Base-by-base conservation (phyloP, 345 rosid genomes). In the Brassica carinata region DNA sequence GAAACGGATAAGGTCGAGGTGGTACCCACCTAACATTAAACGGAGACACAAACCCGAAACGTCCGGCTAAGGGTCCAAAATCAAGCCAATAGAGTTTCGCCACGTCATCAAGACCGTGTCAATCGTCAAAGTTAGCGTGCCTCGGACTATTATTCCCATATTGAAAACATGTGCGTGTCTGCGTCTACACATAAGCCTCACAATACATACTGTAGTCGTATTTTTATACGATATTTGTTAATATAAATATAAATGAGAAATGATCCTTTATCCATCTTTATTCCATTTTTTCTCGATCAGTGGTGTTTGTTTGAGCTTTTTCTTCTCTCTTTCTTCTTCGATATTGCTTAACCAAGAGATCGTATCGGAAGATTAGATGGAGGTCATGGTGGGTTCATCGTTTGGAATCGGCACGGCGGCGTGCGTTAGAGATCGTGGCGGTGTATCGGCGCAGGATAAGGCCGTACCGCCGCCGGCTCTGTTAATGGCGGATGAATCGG, bases 301-400 rank as follows among this genome's bases (percentile, higher is more conserved):
- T 33, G 75, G 14, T 51, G 58, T 51, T 51, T 51, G 18, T 74
- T 38, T 40, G 18, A 61, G n/a, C 65, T 73, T 66, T 57, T 17
- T 33, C 17, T 15, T 36, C 45, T 45, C 11, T 64, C 17, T 55
- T 26, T 58, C 48, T 58, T 59, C 68, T 43, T 34, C 11, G 29
- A 66, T 33, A 66, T 31, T 29, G 64, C 64, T 66, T 73, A 74
- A 74, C 65, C 59, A 7, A 31, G 34, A 31, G 6, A 31, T 75
- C 71, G 53, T 33, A 59, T 61, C 64, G 27, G 34, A 15, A 8
- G 11, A 18, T 67, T 1, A 63, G n/a, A 89, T 90, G 97, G 89
- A 90, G 81, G 87, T 92, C n/a, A 36, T 89, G 83, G 83, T 87
- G 45, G 91, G 92, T 26, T 82, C 91, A 18, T 67, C 87, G 26